A percentile compares a stretch with the other conserved stretches of the same genome.
phyloP scores from a whole-genome alignment of 2,329 filamentous ascomycete species.

The Zarea fungicola region DNA sequence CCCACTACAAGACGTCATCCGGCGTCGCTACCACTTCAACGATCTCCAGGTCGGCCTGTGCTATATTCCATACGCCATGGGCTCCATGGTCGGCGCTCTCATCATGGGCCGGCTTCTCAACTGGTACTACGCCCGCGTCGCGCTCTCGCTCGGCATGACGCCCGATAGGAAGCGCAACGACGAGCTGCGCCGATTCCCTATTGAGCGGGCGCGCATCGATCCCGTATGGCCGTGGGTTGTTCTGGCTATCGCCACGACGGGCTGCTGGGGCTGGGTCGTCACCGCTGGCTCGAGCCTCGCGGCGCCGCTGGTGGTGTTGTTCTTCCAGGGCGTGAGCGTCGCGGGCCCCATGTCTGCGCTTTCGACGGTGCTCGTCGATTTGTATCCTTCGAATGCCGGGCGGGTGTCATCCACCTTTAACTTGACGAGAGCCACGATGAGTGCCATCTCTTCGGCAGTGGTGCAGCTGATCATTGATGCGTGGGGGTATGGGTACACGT shows the following conservation, averaged over 20 bases:
- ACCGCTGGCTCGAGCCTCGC: slow-evolving; percentile 32
- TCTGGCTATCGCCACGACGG: slow-evolving; percentile 36
- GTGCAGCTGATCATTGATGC: slow-evolving; percentile 36
- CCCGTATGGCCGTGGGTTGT: slow-evolving; percentile 36
- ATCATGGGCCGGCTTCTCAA: slow-evolving; percentile 50
- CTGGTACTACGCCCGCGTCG: slow-evolving; percentile 54
- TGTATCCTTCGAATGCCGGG: slow-evolving; percentile 36
- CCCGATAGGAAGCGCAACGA: slow-evolving; percentile 41
- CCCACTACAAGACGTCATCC: slow-evolving; percentile 29
- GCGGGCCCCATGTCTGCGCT: slow-evolving; percentile 37
- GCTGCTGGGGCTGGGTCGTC: slow-evolving; percentile 40
- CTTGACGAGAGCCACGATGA: slow-evolving; percentile 34
- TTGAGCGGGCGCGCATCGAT: slow-evolving; percentile 33
- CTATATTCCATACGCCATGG: slow-evolving; percentile 34
- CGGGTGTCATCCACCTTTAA: slow-evolving; percentile 39
- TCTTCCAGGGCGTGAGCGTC: slow-evolving; percentile 31
- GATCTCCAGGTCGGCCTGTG: slow-evolving; percentile 37
- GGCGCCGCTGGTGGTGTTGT: slow-evolving; percentile 34
- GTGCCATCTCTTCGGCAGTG: slow-evolving; percentile 34
- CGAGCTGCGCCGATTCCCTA: slow-evolving; percentile 30
- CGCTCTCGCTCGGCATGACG: slow-evolving; percentile 40
- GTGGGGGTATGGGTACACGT: slow-evolving; percentile 35
- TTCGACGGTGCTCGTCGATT: slow-evolving; percentile 37
- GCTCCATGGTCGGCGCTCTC: slow-evolving; percentile 31
- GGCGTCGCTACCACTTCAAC: slow-evolving; percentile 28